Evolutionary conservation across 345 rosid species (phyloP), one percentile per base, ranked within the genome.

Genomic region (Citrus maxima): DNA sequence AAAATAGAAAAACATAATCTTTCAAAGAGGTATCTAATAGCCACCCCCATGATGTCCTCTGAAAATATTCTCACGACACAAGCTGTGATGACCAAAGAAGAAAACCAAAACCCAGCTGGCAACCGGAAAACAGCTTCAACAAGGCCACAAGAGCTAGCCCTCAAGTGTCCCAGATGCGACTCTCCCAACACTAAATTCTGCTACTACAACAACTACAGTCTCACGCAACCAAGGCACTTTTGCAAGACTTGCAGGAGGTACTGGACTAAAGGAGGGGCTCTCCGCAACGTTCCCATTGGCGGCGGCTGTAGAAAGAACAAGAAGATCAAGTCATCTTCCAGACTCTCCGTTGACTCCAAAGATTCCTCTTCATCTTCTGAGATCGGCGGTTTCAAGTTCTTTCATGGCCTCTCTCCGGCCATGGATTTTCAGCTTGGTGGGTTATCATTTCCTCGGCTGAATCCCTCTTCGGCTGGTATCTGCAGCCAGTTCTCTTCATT

Each of bases 131-230:
- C 88, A 34, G 71, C 79, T 14, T 69, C 91, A 6, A 7, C 90
- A 78, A 79, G 73, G 77, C 86, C 83, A 30, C 85, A 70, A 32
- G 87, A 80, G 62, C 84, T 84, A 42, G 67, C 82, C 21, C 80
- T 82, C 4, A 92, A 88, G 84, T 92, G 98, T 75, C 98, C 98
- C 1, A 84, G 98, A 82, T 93, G 98, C 72, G 98, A 92, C 84
- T 93, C 98, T 0, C 73, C 90, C 78, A 93, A 93, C 89, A 93
- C 98, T 67, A 93, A 92, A 71, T 92, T 92, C 90, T 92, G 98
- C 82, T 93, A 93, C 90, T 93, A 88, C 93, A 93, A 93, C 91
- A 93, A 93, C 85, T 93, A 93, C 90, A 91, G 96, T 88, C 95
- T 93, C 76, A 83, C 89, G 38, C 98, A 91, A 76, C 98, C 98